Evolutionary conservation across 2,329 filamentous ascomycete genomes (phyloP).

Genomic region (Emericellopsis cladophorae): DNA sequence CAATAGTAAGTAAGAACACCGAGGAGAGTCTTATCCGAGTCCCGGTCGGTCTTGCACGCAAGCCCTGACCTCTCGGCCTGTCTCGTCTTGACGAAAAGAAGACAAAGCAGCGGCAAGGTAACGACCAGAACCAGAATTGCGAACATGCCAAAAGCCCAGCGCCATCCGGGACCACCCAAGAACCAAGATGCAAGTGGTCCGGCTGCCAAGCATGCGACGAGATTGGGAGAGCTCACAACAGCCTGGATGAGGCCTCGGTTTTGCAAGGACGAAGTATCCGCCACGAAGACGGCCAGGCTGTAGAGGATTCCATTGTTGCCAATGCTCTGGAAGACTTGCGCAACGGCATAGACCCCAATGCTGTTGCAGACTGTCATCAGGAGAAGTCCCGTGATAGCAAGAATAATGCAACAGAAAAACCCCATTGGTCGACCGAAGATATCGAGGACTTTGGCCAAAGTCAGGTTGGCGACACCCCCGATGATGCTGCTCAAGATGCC

Average conservation of each 20-base stretch:
- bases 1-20: slow-evolving; percentile 24
- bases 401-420: slow-evolving; percentile 10
- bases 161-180: slow-evolving; percentile 40
- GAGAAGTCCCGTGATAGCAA: slow-evolving; percentile 30
- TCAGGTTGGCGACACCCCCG: slow-evolving; percentile 45
- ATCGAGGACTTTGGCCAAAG: slow-evolving; percentile 53
- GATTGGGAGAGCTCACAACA: slow-evolving; percentile 51
- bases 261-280: slow-evolving; percentile 52
- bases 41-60: slow-evolving; percentile 2
- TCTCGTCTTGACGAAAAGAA: slow-evolving; percentile 44
- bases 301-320: slow-evolving; percentile 31
- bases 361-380: slow-evolving; percentile 53
- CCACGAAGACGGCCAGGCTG: slow-evolving; percentile 44
- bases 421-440: slow-evolving; percentile 55
- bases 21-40: slow-evolving; percentile 16
- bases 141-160: slow-evolving; percentile 58
- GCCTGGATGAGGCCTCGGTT: slow-evolving; percentile 54
- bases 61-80: slow-evolving; percentile 29
- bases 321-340: slow-evolving; percentile 53
- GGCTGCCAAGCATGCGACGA: slow-evolving; percentile 54
- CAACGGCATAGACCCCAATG: slow-evolving; percentile 48
- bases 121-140: slow-evolving; percentile 48
- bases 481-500: slow-evolving; percentile 41
- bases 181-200: slow-evolving; percentile 42
- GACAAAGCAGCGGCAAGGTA: slow-evolving; percentile 38